A percentile compares a stretch with the other conserved stretches of the same genome.
Evolutionary conservation across 2,329 filamentous ascomycete species (phyloP).

Genomic region (Delphinella strobiligena): DNA sequence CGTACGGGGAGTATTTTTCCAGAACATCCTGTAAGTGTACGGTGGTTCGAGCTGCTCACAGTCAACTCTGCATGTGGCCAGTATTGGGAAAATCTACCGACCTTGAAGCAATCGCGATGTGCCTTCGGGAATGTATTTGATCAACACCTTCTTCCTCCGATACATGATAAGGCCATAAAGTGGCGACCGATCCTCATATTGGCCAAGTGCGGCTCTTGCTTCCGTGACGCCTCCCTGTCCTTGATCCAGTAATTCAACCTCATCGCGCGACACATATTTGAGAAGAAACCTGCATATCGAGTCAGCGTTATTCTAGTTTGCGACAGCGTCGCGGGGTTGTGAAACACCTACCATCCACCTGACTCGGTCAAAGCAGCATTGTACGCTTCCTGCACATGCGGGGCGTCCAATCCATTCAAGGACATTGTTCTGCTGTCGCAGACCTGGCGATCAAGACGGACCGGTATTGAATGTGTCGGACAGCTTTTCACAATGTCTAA

Average conservation of each 20-base stretch:
- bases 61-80: too few species aligned
- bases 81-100: too few species aligned
- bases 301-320: too few species aligned
- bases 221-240: constrained; percentile 77
- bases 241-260: constrained; percentile 63
- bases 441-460: neutral
- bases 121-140: constrained; percentile 85
- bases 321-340: constrained; percentile 4
- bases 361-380: constrained; percentile 67
- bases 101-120: constrained; percentile 89
- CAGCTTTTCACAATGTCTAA: neutral
- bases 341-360: constrained; percentile 71
- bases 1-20: constrained; percentile 69
- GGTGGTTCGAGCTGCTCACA: constrained; percentile 69
- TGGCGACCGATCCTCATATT: constrained; percentile 74
- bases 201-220: constrained; percentile 62
- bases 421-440: constrained; percentile 51
- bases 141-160: constrained; percentile 73
- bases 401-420: constrained; percentile 83
- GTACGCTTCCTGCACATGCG: constrained; percentile 72
- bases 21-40: constrained; percentile 52
- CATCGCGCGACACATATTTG: constrained; percentile 81
- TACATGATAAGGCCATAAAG: constrained; percentile 89
- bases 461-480: neutral
- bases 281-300: constrained; percentile 74